phyloP scores from a whole-genome alignment of 139 green algal species.

The Chlorella vulgaris region DNA sequence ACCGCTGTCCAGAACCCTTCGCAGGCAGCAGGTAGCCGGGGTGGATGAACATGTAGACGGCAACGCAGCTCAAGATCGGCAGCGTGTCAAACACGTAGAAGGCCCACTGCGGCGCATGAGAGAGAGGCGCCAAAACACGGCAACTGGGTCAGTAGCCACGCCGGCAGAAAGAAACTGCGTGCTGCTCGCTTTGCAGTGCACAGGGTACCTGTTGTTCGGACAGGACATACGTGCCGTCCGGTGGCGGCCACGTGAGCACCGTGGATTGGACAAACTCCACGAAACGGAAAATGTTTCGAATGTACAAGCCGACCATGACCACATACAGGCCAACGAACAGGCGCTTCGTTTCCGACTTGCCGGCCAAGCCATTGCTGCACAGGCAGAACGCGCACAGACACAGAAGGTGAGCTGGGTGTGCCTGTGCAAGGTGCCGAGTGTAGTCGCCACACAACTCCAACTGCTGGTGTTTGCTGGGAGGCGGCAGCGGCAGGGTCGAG shows the following conservation, averaged over 20 bases:
- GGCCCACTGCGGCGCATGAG: background rate
- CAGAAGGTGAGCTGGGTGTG: too few species aligned
- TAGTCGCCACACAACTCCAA: too few species aligned
- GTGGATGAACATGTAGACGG: slow-evolving; percentile 19
- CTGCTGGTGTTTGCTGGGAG: too few species aligned
- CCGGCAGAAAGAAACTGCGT: too few species aligned
- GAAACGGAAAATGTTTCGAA: slow-evolving; percentile 30
- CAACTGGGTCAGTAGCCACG: background rate
- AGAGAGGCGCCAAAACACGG: background rate
- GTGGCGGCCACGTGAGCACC: slow-evolving; percentile 8
- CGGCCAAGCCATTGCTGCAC: slow-evolving; percentile 10
- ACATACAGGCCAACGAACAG: slow-evolving; percentile 15
- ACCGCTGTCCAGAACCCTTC: background rate
- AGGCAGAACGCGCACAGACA: too few species aligned
- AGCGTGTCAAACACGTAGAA: slow-evolving; percentile 17
- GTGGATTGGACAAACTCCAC: slow-evolving; percentile 28
- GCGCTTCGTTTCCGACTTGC: background rate
- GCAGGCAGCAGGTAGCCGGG: slow-evolving; percentile 29
- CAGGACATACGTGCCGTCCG: background rate
- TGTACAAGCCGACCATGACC: slow-evolving; percentile 4
- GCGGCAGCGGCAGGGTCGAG: too few species aligned
- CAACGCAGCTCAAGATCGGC: background rate
- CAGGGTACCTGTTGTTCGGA: slow-evolving; percentile 1
- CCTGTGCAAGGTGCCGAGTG: too few species aligned
- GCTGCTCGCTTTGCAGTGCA: background rate